phyloP scores from a whole-genome alignment of 2,329 filamentous ascomycete species.

The Colletotrichum sansevieriae region DNA sequence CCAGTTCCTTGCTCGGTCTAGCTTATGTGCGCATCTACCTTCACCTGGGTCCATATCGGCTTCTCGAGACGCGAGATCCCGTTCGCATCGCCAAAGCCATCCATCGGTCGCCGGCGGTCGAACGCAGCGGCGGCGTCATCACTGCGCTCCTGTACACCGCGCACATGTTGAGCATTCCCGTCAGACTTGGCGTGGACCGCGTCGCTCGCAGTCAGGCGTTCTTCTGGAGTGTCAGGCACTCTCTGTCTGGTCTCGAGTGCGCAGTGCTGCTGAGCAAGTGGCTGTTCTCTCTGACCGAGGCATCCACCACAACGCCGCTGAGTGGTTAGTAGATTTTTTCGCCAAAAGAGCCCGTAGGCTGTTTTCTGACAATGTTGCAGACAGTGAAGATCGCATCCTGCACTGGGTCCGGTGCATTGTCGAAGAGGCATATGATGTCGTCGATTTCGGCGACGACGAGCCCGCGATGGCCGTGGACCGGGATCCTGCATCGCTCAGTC shows the following conservation, averaged over 20 bases:
- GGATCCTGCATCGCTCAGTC: slow-evolving; percentile 50
- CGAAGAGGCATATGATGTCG: slow-evolving; percentile 56
- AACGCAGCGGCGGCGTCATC: slow-evolving; percentile 61
- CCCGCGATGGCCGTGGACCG: slow-evolving; percentile 40
- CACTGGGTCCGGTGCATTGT: slow-evolving; percentile 62
- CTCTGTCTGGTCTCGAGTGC: slow-evolving; percentile 66
- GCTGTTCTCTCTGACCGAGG: slow-evolving; percentile 50
- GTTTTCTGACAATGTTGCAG: slow-evolving; percentile 42
- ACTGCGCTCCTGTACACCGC: slow-evolving; percentile 65
- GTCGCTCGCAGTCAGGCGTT: slow-evolving; percentile 68
- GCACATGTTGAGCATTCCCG: slow-evolving; percentile 68
- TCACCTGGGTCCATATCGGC: slow-evolving; percentile 58
- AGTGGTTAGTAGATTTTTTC: slow-evolving; percentile 45
- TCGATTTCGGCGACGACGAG: slow-evolving; percentile 56
- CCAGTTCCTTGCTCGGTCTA: slow-evolving; percentile 59
- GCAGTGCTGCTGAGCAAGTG: slow-evolving; percentile 67
- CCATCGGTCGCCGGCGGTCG: slow-evolving; percentile 53
- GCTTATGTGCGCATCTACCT: slow-evolving; percentile 62
- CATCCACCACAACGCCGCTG: slow-evolving; percentile 43
- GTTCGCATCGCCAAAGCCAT: slow-evolving; percentile 55
- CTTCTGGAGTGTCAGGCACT: slow-evolving; percentile 70
- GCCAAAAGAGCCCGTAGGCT: too few relatives aligned
- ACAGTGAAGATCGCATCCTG: slow-evolving; percentile 59
- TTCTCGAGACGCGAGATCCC: slow-evolving; percentile 59
- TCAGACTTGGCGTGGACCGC: slow-evolving; percentile 66